Evolutionary conservation across 1,284 basidiomycete genomes (phyloP).

Genomic region (Neotropicomus parvogracilis): DNA sequence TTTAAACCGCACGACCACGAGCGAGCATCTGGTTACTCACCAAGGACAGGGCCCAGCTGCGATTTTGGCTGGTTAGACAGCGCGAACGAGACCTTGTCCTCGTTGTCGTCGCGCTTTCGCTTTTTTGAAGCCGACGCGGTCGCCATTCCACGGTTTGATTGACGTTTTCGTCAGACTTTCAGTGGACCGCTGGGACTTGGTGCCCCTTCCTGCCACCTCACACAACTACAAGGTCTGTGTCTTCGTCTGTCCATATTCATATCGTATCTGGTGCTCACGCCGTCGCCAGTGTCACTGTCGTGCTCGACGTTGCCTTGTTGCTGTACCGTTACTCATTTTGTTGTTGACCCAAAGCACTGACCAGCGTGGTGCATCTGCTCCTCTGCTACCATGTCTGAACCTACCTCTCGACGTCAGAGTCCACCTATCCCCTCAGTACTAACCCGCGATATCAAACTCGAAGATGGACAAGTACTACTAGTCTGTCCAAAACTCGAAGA

Average conservation of each 20-base stretch:
- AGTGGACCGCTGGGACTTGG: not conserved
- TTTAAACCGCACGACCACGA: constrained; percentile 20
- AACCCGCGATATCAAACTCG: constrained; percentile 18
- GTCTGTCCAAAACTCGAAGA: constrained; percentile 20
- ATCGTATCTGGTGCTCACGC: constrained; percentile 14
- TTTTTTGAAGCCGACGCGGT: constrained; percentile 47
- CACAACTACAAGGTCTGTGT: constrained; percentile 26
- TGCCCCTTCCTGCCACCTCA: constrained; percentile 12
- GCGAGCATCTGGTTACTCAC: constrained; percentile 40
- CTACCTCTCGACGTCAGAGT: constrained; percentile 28
- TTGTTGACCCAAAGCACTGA: constrained; percentile 19
- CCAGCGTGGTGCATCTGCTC: constrained; percentile 17
- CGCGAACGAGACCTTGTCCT: constrained; percentile 44
- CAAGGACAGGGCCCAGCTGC: constrained; percentile 67
- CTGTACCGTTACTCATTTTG: constrained; percentile 22
- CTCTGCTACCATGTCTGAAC: constrained; percentile 34
- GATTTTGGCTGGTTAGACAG: constrained; percentile 43
- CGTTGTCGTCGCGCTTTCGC: constrained; percentile 52
- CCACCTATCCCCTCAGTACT: constrained; percentile 19
- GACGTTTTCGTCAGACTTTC: constrained; percentile 13
- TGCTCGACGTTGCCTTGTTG: constrained; percentile 21
- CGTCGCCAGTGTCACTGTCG: constrained; percentile 8
- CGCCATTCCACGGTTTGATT: constrained; percentile 26
- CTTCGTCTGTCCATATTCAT: constrained; percentile 3
- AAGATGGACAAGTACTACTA: constrained; percentile 7